Evolutionary conservation across 305 asterid species (phyloP).

Genomic region (Withania somnifera): DNA sequence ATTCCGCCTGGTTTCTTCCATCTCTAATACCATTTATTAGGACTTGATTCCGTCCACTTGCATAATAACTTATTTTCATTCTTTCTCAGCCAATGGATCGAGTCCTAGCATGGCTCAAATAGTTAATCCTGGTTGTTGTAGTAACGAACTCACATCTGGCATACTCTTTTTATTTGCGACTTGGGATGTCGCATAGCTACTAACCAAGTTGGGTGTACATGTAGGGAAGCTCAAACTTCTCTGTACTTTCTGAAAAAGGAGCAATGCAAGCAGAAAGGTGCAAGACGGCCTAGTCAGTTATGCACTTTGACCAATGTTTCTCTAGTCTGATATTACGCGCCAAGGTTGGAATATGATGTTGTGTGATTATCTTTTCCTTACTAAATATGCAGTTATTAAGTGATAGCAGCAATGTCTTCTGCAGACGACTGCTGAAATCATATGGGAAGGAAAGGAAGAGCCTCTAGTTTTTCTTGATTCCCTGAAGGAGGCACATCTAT

Average conservation of each 20-base stretch:
- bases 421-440: conserved; percentile 77
- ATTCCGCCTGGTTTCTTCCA: background rate
- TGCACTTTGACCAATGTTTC: conserved; percentile 59
- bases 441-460: conserved; percentile 63
- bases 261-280: conserved; percentile 55
- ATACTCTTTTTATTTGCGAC: background rate
- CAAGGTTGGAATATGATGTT: conserved; percentile 27
- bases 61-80: background rate
- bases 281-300: conserved; percentile 35
- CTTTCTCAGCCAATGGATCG: background rate
- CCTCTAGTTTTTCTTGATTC: conserved; percentile 65
- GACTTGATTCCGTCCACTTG: background rate
- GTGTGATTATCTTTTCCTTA: background rate
- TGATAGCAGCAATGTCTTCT: conserved; percentile 1
- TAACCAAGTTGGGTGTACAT: conserved; percentile 4
- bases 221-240: conserved; percentile 73
- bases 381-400: background rate
- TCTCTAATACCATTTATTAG: background rate
- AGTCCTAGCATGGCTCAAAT: background rate
- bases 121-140: background rate
- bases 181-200: conserved; percentile 3
- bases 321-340: conserved; percentile 81
- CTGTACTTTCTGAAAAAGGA: conserved; percentile 56
- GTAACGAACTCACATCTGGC: background rate
- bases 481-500: conserved; percentile 65